Evolutionary conservation across 2,329 filamentous ascomycete species (phyloP), one percentile per base, ranked within the genome.

Genomic region (Trichoderma pleuroti): DNA sequence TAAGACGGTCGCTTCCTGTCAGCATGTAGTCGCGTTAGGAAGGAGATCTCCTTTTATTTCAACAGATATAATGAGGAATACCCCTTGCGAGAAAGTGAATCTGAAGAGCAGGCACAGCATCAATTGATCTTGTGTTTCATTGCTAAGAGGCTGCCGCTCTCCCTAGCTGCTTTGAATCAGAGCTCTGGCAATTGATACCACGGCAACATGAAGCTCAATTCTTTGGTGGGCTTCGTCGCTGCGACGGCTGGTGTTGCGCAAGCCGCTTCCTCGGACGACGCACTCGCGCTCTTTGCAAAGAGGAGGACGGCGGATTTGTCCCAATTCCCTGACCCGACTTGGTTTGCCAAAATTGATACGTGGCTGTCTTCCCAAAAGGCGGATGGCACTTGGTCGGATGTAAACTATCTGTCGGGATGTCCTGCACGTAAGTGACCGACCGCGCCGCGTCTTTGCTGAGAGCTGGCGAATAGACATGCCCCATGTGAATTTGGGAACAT

Each of bases 351-450:
- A 14, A 70, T 75, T 9, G 46, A 61, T 6, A 57, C 63, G 3
- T 76, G 75, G 75, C 52, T 76, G 32, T 69, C 67, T 5, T 65
- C 72, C 3, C 75, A 76, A 60, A 72, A 70, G 52, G 36, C n/a
- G 10, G 73, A 76, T 32, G 75, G 75, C 8, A 75, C 75, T 5
- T 76, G 75, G 75, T 46, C 68, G 10, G 75, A 76, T 39, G 73
- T 76, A 57, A 74, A 75, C 42, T 76, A 75, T 42, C 42, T 70
- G 18, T 74, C 73, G 11, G 74, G 74, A 49, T 76, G 74, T 54
- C 12, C 72, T 24, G 74, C 74, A 21, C 74, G 74, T 74, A 69
- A 70, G 74, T 72, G 8, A 18, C 30, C 7, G 16, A n/a, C 18
- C 24, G 21, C 24, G n/a, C 42, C 16, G 16, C 36, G 30, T n/a